Base-by-base conservation (phyloP, 2,329 filamentous ascomycete species). In the Phyllosticta ampelicida region DNA sequence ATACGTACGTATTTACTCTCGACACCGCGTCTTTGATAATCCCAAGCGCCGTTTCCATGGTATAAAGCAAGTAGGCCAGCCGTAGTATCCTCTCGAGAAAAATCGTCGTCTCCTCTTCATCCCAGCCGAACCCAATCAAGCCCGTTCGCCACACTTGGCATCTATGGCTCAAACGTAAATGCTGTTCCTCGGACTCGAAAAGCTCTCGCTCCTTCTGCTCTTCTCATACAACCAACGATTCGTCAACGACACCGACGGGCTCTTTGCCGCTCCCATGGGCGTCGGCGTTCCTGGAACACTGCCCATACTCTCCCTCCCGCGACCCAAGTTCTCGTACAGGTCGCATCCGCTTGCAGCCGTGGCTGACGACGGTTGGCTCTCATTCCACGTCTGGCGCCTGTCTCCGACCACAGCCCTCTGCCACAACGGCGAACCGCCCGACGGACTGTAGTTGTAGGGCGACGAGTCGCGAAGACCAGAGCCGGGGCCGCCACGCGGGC, bases 211-310 rank as follows among this genome's bases (percentile, higher is more conserved):
- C 70, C 69, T 84, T 76, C 65, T 68, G 18, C 87, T 86, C 73
- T 85, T 89, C 72, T 96, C 90, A 68, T 96, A 97, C 61, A 96
- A 73, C 92, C 92, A 97, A 75, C 94, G 95, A 75, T 85, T 96
- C 73, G 92, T 96, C 68, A 96, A 68, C 0, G 85, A 84, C 55
- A 95, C 83, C 63, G 83, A 90, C 49, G 86, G 85, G 59, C 84
- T 81, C 74, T 70, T 69, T 2, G 65, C 9, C 13, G 44, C 80
- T 79, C 5, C 77, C 74, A 5, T 74, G 0, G 89, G 87, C 62
- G 85, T 91, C 1, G 88, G 87, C 18, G 86, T 86, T 13, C 80
- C 78, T 1, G 86, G 83, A 0, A 65, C 62, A 10, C 63, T 66
- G 36, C 74, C 74, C n/a, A 82, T 65, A 55, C 65, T 68, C 9